Conservation (phyloP, 192 early-diverging fungal species). For the Lobosporangium transversale region DNA sequence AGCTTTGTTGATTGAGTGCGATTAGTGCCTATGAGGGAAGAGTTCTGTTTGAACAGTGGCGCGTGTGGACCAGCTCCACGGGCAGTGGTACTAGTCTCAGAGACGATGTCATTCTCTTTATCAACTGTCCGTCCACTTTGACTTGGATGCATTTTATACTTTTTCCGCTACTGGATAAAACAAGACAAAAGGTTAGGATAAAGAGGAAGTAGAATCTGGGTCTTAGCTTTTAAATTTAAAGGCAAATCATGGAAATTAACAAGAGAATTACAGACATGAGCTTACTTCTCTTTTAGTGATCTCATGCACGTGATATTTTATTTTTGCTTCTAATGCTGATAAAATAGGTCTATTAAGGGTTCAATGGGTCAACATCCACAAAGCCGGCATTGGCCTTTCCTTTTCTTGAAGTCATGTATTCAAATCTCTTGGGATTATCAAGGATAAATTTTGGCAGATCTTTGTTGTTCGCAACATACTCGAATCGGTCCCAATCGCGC, state of each 20-base stretch:
- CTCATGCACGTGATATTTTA: too few species aligned
- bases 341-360: too few species aligned
- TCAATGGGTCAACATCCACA: slow-evolving; percentile 8
- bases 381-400: background rate
- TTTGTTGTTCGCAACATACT: slow-evolving; percentile 1
- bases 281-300: too few species aligned
- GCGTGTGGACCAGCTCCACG: slow-evolving; percentile 4
- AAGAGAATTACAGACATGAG: too few species aligned
- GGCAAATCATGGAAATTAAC: too few species aligned
- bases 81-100: slow-evolving; percentile 1
- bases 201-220: too few species aligned
- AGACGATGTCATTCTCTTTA: slow-evolving; percentile 45
- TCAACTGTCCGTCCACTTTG: slow-evolving; percentile 25
- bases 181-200: too few species aligned
- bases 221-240: too few species aligned
- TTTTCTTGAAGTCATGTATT: background rate
- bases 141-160: slow-evolving; percentile 34
- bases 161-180: too few species aligned
- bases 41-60: slow-evolving; percentile 13
- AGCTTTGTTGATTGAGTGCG: background rate
- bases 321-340: too few species aligned
- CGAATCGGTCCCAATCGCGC: background rate
- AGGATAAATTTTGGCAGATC: background rate
- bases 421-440: background rate
- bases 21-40: background rate